Conservation (phyloP, 2,329 filamentous ascomycete genomes). For the Paecilomyces variotii region DNA sequence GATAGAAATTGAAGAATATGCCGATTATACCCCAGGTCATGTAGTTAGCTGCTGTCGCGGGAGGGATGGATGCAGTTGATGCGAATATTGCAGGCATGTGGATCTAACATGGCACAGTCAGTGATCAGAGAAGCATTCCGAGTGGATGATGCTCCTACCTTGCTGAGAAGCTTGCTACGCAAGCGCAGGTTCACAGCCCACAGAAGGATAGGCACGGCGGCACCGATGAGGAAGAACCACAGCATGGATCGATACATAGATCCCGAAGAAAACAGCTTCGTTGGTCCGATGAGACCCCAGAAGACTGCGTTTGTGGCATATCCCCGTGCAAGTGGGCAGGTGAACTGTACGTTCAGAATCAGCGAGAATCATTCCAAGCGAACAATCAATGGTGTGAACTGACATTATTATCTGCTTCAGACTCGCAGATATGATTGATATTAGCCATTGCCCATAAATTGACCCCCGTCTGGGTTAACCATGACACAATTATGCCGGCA, state of each 20-base stretch:
- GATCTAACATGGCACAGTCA: background rate
- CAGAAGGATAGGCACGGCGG: slow-evolving; percentile 33
- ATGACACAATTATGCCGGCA: slow-evolving; percentile 36
- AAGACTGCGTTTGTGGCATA: slow-evolving; percentile 11
- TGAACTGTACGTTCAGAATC: background rate
- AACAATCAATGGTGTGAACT: background rate
- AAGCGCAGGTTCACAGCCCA: background rate
- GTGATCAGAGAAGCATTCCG: background rate
- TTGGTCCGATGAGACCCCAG: slow-evolving; percentile 42
- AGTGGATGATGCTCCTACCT: background rate
- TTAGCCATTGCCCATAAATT: slow-evolving; percentile 20
- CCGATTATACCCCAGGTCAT: slow-evolving; percentile 12
- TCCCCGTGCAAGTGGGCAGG: background rate
- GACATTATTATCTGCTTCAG: slow-evolving; percentile 7
- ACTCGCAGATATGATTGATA: slow-evolving; percentile 29
- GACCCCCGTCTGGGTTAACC: slow-evolving; percentile 28
- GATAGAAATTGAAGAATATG: slow-evolving; percentile 22
- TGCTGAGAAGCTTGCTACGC: background rate
- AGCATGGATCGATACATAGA: slow-evolving; percentile 36
- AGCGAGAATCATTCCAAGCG: background rate
- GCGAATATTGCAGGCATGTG: slow-evolving; percentile 2
- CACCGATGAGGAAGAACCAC: slow-evolving; percentile 39
- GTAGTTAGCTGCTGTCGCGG: slow-evolving; percentile 10
- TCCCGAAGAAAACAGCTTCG: slow-evolving; percentile 36
- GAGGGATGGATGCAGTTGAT: slow-evolving; percentile 41